phyloP scores from a whole-genome alignment of 2,329 filamentous ascomycete genomes.

The Fusarium keratoplasticum region DNA sequence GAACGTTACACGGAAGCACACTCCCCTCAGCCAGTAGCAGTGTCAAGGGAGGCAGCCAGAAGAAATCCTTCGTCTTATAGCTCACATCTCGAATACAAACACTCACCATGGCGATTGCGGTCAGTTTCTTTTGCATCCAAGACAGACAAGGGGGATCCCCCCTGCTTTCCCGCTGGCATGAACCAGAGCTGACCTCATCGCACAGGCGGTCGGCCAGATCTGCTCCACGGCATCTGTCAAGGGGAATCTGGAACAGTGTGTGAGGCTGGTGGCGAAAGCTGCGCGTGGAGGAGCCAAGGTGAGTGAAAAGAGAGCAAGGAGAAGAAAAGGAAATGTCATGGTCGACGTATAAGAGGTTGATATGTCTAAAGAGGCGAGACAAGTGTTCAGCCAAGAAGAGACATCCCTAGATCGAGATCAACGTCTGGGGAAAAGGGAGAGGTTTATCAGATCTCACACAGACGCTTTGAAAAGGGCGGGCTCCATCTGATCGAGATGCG shows the following conservation, averaged over 20 bases:
- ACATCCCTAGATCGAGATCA: constrained; percentile 33
- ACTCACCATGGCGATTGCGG: constrained; percentile 43
- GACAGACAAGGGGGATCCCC: constrained; percentile 10
- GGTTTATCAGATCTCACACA: constrained; percentile 17
- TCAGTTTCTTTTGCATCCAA: constrained; percentile 23
- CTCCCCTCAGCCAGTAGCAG: neutral
- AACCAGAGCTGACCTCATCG: constrained; percentile 11
- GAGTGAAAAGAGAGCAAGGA: constrained; percentile 21
- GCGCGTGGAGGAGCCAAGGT: constrained; percentile 83
- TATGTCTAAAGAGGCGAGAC: neutral
- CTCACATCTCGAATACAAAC: neutral
- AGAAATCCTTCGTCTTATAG: neutral
- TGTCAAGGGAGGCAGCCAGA: neutral
- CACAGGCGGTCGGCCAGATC: constrained; percentile 89
- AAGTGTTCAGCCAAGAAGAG: constrained; percentile 12
- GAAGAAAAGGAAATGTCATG: neutral
- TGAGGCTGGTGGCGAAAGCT: constrained; percentile 77
- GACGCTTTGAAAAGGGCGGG: neutral
- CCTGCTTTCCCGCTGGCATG: constrained; percentile 29
- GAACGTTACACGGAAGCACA: neutral
- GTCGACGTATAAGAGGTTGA: neutral
- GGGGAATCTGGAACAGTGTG: constrained; percentile 84
- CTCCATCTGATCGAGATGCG: constrained; percentile 4
- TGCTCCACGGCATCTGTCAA: constrained; percentile 84
- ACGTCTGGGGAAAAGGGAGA: neutral